Evolutionary conservation across 148 eudicot species (phyloP).

Genomic region (Euryodendron excelsum): DNA sequence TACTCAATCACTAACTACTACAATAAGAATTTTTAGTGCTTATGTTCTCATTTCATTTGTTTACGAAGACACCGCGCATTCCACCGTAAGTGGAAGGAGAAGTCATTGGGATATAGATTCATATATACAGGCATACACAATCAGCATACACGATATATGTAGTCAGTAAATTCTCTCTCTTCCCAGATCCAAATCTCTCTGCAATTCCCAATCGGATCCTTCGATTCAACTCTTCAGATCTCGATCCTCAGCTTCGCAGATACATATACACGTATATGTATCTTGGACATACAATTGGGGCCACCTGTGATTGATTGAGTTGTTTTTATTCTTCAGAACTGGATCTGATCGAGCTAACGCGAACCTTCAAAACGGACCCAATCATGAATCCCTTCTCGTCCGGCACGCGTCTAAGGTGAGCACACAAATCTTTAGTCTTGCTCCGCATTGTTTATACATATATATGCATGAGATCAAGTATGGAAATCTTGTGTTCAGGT

Average conservation of each 20-base stretch:
- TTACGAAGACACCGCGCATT: no score
- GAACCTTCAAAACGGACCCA: conserved; percentile 23
- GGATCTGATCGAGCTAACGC: conserved; percentile 48
- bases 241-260: background rate
- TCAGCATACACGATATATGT: no score
- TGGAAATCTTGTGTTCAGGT: background rate
- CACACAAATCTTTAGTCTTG: conserved; percentile 11
- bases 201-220: conserved; percentile 7
- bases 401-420: conserved; percentile 88
- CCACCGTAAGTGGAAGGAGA: no score
- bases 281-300: background rate
- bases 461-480: no score
- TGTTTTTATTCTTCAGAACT: conserved; percentile 1
- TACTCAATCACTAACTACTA: no score
- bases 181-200: conserved; percentile 13
- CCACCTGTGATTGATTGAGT: conserved; percentile 9
- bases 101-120: no score
- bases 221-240: conserved; percentile 10
- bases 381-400: conserved; percentile 95
- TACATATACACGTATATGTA: background rate
- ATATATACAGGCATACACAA: no score
- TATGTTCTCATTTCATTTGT: no score
- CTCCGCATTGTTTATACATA: background rate
- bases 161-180: background rate
- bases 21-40: no score